phyloP scores from a whole-genome alignment of 306 rosid genomes.

The Vachellia collinsii region DNA sequence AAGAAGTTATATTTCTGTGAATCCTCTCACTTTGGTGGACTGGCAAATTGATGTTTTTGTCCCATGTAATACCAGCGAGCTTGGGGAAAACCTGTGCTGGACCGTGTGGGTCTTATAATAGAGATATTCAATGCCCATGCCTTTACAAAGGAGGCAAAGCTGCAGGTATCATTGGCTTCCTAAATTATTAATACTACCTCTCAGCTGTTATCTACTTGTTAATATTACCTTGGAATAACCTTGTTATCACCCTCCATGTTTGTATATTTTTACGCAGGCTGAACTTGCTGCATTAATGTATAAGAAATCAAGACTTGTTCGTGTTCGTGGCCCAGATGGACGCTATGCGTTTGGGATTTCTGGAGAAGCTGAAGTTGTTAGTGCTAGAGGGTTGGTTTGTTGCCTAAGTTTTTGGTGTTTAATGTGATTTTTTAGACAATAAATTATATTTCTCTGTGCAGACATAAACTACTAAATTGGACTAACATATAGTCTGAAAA shows the following conservation, averaged over 20 bases:
- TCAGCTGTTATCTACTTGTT: constrained; percentile 22
- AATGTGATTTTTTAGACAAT: constrained; percentile 14
- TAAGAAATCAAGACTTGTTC: constrained; percentile 88
- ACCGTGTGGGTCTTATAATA: constrained; percentile 89
- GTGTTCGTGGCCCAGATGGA: constrained; percentile 69
- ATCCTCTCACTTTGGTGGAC: constrained; percentile 11
- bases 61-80: constrained; percentile 52
- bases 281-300: constrained; percentile 89
- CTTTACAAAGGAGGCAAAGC: constrained; percentile 78
- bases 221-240: neutral
- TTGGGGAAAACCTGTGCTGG: constrained; percentile 81
- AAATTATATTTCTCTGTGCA: neutral
- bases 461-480: neutral
- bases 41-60: constrained; percentile 30
- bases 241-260: neutral
- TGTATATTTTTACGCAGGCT: constrained; percentile 55
- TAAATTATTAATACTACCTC: neutral
- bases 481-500: neutral
- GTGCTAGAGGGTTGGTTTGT: constrained; percentile 82
- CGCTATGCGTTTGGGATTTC: constrained; percentile 70
- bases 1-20: neutral
- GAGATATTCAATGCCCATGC: constrained; percentile 98
- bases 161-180: constrained; percentile 59
- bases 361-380: constrained; percentile 93
- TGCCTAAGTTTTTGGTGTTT: constrained; percentile 23